Base-by-base conservation (phyloP, 1,284 basidiomycete species). In the Chalciporus sp. region DNA sequence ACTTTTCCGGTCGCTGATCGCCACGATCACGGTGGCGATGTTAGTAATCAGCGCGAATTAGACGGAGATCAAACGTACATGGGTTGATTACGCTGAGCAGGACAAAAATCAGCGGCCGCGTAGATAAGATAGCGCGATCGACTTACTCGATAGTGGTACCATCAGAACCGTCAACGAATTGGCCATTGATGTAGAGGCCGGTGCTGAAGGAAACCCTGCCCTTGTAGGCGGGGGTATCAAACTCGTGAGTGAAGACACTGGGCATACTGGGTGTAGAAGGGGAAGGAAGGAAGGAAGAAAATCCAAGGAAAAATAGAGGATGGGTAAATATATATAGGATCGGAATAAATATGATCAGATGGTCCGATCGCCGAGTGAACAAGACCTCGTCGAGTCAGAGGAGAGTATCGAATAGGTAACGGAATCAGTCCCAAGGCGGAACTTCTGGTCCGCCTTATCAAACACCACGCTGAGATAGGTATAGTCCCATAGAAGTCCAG, bases 131-230 rank as follows among this genome's bases (percentile, higher is more conserved):
- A 16, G 20, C 47, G 35, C 23, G 40, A 29, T 12, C 11, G 27
- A 16, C 74, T 65, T 65, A 91, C 85, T 91, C 88, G 66, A 92
- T 85, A 16, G 80, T 83, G 23, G 75, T 81, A 11, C 77, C 73
- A 54, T 85, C 80, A n/a, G 76, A 75, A n/a, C 88, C 89, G 58
- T 86, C 83, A 40, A 83, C 77, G 69, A 86, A 95, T 75, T 95
- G 73, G 71, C 89, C 89, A 73, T 86, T 78, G 75, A 96, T 93
- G 79, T 84, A 95, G 59, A 95, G 73, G 45, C 92, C 92, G 27
- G 88, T 86, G 58, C 73, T 77, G 73, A 92, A 81, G 50, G 79
- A 78, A 44, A 84, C 80, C 59, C 83, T 81, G 54, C 89, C 90
- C 75, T 89, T 89, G 84, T 76, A 92, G 60, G 75, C 65, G 60